Base-by-base conservation (phyloP, 148 eudicot genomes). In the Polygonum maritimum region DNA sequence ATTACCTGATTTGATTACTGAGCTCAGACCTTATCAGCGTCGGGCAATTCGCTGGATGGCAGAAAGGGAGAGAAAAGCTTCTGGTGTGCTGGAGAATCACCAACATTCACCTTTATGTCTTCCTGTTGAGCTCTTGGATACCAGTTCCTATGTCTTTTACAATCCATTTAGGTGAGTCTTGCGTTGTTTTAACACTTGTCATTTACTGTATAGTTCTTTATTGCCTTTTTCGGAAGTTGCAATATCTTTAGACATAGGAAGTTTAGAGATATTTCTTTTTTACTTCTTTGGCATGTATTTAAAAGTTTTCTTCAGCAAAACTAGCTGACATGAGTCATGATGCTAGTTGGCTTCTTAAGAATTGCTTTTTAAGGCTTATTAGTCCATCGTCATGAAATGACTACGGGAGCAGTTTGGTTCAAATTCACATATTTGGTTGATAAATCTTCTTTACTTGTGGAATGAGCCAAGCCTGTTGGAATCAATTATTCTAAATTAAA, bases 31-130 rank as follows among this genome's bases (percentile, higher is more conserved):
- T 36, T 95, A 95, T 88, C 99, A 95, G 80, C 89, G 89, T 47
- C 92, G 99, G 49, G 99, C 99, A 84, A 94, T 88, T 79, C 85
- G 84, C 80, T 95, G 99, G 99, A 95, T 95, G 99, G 83, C 89
- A 69, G 88, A 89, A 70, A 84, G 98, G 38, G 99, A 95, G 86
- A 92, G 87, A 84, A 88, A 84, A 78, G 80, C 80, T 77, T 78
- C 48, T 77, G 85, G 58, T 33, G 73, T 51, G 77, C 83, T 86
- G 72, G 81, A 79, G 44, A 77, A 73, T 82, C 83, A 79, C 76
- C 76, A 79, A 35, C 71, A 79, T 79, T 85, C 89, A 80, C 97
- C 99, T 78, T 80, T 95, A 55, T 89, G 91, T 62, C 76, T 88
- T 78, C 89, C 93, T 78, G 87, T 95, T 82, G 78, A 81, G 83